Evolutionary conservation across 352 stramenopile species (phyloP), one percentile per base, ranked within the genome.

Genomic region (Phytophthora macrochlamydospora): DNA sequence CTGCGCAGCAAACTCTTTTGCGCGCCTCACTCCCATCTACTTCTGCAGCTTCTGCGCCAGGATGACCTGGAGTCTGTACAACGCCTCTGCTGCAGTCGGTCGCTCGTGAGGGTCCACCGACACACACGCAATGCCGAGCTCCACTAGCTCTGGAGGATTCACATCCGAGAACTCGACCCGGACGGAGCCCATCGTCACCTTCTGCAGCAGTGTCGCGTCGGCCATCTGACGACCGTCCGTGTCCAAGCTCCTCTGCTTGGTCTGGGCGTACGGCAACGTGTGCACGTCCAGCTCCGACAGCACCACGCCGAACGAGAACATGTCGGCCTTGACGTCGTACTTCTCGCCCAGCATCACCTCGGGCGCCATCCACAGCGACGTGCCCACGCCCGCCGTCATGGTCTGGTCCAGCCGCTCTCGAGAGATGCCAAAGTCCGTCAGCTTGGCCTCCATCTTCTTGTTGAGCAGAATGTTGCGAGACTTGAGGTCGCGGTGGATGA

Each of bases 401-500:
- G 59, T 73, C 3, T 42, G 13, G 7, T 66, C 57, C 2, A 65
- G 24, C 9, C 63, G 56, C 18, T 65, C 42, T 14, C 59, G 56
- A 0, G 65, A 67, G 32, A 71, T 71, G 14, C 69, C 69, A 18
- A 74, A 71, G 35, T 78, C 65, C 2, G 51, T 62, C n/a, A 78
- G 51, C 48, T 80, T 80, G 11, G 66, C 66, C 14, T 62, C 46
- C 42, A 72, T 46, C 1, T 38, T 33, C 12, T 51, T 40, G 28
- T 55, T 65, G 13, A 87, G 55, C 13, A 90, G 62, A 37, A 89
- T 78, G 53, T 87, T 87, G 42, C 78, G 78, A 1, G 73, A 84
- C 53, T 89, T 87, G 49, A 89, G 67, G 56, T 89, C 79, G 24
- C 79, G 77, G 55, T 89, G 79, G 51, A 87, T 73, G 4, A 69